Evolutionary conservation across 306 rosid genomes (phyloP), one percentile per base, ranked within the genome.

Genomic region (Quercus bicolor): DNA sequence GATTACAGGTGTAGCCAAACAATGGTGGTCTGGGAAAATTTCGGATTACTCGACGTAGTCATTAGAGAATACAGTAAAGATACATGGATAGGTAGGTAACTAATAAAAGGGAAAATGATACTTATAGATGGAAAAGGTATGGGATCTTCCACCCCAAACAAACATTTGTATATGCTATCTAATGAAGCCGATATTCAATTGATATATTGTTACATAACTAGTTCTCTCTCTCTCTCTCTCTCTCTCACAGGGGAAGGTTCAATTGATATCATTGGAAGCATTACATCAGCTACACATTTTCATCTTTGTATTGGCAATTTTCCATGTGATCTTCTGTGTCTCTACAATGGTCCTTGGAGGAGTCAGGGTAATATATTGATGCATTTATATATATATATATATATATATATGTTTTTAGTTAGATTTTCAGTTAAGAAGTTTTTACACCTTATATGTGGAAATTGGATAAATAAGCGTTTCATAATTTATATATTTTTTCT

Each of bases 261-360:
- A 91, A 28, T 70, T 92, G 79, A 68, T 95, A 73, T 89, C 98
- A 15, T 75, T 85, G 80, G 98, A 92, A 85, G 86, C 94, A 72
- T 72, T 95, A 16, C 98, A 95, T 82, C 98, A 95, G 34, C 90
- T 95, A 31, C 98, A 91, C 87, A 91, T 91, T 70, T 95, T 95
- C 87, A 91, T 92, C 85, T 91, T 92, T 77, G 98, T 95, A 66
- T 75, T 95, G 82, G 98, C 97, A 6, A 80, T 95, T 48, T 97
- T 92, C 29, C 98, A 92, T 81, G 98, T 84, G 52, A 37, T 84
- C 79, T 95, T 90, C 71, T 92, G 98, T 68, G 98, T 74, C 80
- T 78, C 87, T 15, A 95, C 98, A 54, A 80, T 91, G 96, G 8
- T 92, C 78, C 97, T 94, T 28, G 97, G 94, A 66, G 75, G 88